A percentile compares a stretch with the other conserved stretches of the same genome.
These are phyloP conservation scores for Pseudoperonospora humuli DNA, from an alignment of 352 stramenopile genomes.

Conservation along the genomic window DNA sequence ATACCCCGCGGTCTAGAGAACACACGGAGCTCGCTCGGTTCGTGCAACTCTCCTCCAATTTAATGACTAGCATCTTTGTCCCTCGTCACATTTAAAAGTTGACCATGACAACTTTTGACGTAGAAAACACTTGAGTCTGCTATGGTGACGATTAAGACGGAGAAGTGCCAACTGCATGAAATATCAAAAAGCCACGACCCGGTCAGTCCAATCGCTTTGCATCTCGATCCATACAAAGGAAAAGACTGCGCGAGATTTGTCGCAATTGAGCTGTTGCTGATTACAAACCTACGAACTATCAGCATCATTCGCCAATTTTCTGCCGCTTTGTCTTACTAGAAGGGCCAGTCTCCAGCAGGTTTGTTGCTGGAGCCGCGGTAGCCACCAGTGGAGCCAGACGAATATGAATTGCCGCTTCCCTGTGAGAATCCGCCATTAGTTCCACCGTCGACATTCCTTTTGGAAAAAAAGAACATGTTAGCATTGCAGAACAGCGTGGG, in stretches of 20 bases:
- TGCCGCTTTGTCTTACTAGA: constrained; percentile 27
- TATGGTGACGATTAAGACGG: no score
- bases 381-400: constrained; percentile 24
- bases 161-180: no score
- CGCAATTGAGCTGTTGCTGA: no score
- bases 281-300: not conserved
- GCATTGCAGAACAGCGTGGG: not conserved
- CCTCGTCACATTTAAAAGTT: no score
- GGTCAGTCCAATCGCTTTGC: no score
- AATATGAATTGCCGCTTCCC: constrained; percentile 20
- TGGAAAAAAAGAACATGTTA: constrained; percentile 2
- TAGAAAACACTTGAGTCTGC: no score
- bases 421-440: constrained; percentile 17
- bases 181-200: no score
- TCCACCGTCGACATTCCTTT: constrained; percentile 43
- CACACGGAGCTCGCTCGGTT: constrained; percentile 16
- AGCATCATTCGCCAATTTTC: not conserved
- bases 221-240: no score
- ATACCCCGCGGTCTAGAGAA: constrained; percentile 21
- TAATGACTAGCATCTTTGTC: no score
- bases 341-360: constrained; percentile 64
- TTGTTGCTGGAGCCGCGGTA: constrained; percentile 33
- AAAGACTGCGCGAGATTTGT: no score
- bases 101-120: no score
- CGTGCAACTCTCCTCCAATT: constrained; percentile 22